Conservation (phyloP, 495 filamentous ascomycete genomes). For the Aspergillus nidulans region DNA sequence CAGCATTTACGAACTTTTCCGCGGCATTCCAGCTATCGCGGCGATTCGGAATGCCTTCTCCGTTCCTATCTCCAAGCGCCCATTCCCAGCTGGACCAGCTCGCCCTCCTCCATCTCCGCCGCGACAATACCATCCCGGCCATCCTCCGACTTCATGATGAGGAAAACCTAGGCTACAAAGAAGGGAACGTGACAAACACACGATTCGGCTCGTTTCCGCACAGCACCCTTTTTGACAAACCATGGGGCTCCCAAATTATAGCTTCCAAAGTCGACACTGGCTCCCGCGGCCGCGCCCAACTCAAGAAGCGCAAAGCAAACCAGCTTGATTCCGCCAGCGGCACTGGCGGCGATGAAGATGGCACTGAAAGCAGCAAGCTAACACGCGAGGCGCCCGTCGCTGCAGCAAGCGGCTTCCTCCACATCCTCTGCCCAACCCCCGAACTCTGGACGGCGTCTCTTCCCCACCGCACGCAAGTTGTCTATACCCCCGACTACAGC, state of each 20-base stretch:
- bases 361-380: constrained; percentile 12
- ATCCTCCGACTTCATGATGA: constrained; percentile 60
- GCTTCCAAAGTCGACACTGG: constrained; percentile 90
- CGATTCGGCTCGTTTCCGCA: constrained; percentile 95
- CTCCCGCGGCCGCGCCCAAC: constrained; percentile 54
- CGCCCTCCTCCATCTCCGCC: constrained; percentile 76
- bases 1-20: background rate
- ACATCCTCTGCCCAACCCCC: constrained; percentile 85
- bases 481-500: constrained; percentile 96
- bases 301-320: constrained; percentile 58
- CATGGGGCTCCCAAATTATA: constrained; percentile 87
- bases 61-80: constrained; percentile 65
- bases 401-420: constrained; percentile 79
- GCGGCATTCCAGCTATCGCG: background rate
- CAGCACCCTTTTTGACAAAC: constrained; percentile 70
- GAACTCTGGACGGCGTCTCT: constrained; percentile 88
- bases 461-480: constrained; percentile 93
- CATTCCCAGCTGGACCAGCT: constrained; percentile 53
- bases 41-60: constrained; percentile 47
- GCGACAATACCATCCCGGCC: constrained; percentile 73
- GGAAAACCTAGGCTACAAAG: constrained; percentile 64
- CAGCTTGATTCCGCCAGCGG: constrained; percentile 32
- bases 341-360: constrained; percentile 20
- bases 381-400: constrained; percentile 42
- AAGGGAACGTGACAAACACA: constrained; percentile 84